Conservation (phyloP, 257 asterid genomes). For the Nemophila menziesii region DNA sequence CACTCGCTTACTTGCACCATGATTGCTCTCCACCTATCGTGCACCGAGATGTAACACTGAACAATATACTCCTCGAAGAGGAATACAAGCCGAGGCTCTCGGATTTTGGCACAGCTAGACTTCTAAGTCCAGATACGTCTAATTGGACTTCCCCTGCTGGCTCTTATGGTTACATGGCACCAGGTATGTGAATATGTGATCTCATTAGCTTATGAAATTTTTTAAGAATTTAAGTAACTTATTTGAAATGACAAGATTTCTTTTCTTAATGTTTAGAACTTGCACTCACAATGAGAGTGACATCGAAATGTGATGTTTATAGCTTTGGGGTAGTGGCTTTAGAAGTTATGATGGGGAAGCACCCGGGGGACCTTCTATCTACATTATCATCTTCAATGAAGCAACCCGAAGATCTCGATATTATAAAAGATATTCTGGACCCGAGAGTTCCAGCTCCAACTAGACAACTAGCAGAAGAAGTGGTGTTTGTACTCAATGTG, state of each 20-base stretch:
- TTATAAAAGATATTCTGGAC: too few relatives aligned
- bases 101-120: constrained; percentile 86
- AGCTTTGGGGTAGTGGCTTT: too few relatives aligned
- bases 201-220: background rate
- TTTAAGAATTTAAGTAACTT: background rate
- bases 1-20: constrained; percentile 90
- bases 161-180: constrained; percentile 98
- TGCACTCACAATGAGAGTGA: too few relatives aligned
- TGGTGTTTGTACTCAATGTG: constrained; percentile 3
- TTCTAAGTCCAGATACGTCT: constrained; percentile 49
- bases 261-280: too few relatives aligned
- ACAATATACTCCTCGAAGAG: constrained; percentile 61
- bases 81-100: constrained; percentile 67
- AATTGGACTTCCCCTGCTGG: constrained; percentile 79
- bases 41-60: constrained; percentile 70
- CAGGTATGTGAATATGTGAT: constrained; percentile 61
- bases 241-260: too few relatives aligned
- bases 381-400: too few relatives aligned
- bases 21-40: constrained; percentile 83
- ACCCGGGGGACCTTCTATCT: too few relatives aligned
- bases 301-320: too few relatives aligned
- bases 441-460: too few relatives aligned
- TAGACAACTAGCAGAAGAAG: constrained; percentile 6
- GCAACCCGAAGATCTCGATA: too few relatives aligned
- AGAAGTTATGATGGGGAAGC: too few relatives aligned